Base-by-base conservation (phyloP, 2,329 filamentous ascomycete species). In the Cladosporium oxysporum region DNA sequence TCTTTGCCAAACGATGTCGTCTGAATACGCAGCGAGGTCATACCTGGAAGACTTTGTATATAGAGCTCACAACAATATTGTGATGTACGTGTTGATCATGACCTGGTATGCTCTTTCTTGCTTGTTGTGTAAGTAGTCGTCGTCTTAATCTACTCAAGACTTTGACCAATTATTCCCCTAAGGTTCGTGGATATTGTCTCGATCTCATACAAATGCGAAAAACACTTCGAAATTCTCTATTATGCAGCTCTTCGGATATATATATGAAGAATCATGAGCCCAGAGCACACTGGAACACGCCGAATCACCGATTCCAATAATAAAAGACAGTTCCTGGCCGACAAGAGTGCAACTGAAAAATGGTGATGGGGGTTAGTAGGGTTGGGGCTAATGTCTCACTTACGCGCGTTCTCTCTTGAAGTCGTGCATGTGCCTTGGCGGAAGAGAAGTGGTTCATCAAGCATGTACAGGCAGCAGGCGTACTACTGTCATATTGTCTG, bases 251-350 rank as follows among this genome's bases (percentile, higher is more conserved):
- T 12, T 47, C 1, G 7, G 3, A 10, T 3, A 44, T 5, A 10
- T 12, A 2, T 21, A 7, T 5, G 8, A 47, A 21, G 5, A 1
- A 8, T 4, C 0, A 47, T 7, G n/a, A 5, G 1, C 8, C 7
- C 10, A 47, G 1, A 21, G 41, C 10, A 21, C 6, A 21, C 4
- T 5, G n/a, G 5, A 47, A 21, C 4, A 5, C 2, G n/a, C 8
- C n/a, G 11, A 10, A 11, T 5, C n/a, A 10, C 21, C 41, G 12
- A 16, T 47, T 21, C 1, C 10, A 12, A 47, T 0, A n/a, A 8
- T 1, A 21, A 47, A n/a, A 47, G 41, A 47, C 41, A 16, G 5
- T 4, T 23, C 16, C 1, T 21, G 41, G 10, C n/a, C 41, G n/a
- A 11, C 10, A 21, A 12, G 8, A 37, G 18, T 44, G 41, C 7